Base-by-base conservation (phyloP, 106 monocot species). In the Iris macrosiphon region DNA sequence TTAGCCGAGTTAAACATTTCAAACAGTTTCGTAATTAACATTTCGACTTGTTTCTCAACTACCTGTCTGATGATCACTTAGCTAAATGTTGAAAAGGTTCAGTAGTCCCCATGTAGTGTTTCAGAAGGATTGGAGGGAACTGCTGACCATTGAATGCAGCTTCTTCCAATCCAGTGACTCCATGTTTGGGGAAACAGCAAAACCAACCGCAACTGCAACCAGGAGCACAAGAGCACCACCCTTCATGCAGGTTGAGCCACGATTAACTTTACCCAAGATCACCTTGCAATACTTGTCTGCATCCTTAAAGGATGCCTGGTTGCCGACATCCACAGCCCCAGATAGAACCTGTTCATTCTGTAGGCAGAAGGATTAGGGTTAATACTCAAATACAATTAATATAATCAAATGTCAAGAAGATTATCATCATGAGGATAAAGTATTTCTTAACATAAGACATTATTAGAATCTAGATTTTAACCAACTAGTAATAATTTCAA, bases 221-320 rank as follows among this genome's bases (percentile, higher is more conserved):
- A 62, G 38, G 10, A 75, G 29, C 3, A 72, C 20, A 13, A 67
- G 32, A 15, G 79, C 7, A 7, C 61, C 52, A 28, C 30, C 31
- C 46, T 73, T 86, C 53, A 57, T 10, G 34, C 85, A 92, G 41
- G 62, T 33, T n/a, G 65, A 70, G 12, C 73, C 29, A 11, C 52
- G 54, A 4, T 40, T 61, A 29, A 82, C 18, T 52, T 49, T 79
- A 25, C 75, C 72, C 57, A 86, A 45, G n/a, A 92, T 72, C 20
- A 55, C 54, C 64, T 92, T 85, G 67, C 78, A 85, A 38, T 79
- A 79, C 66, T 92, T 92, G 67, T 92, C 82, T 4, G 76, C 68
- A 3, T 75, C 75, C 55, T 73, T 81, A 14, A 92, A 52, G 4
- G 47, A 48, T 13, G 69, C 64, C n/a, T 58, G 48, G 25, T 60